phyloP scores from a whole-genome alignment of 257 asterid species.

The Solanum pennellii region DNA sequence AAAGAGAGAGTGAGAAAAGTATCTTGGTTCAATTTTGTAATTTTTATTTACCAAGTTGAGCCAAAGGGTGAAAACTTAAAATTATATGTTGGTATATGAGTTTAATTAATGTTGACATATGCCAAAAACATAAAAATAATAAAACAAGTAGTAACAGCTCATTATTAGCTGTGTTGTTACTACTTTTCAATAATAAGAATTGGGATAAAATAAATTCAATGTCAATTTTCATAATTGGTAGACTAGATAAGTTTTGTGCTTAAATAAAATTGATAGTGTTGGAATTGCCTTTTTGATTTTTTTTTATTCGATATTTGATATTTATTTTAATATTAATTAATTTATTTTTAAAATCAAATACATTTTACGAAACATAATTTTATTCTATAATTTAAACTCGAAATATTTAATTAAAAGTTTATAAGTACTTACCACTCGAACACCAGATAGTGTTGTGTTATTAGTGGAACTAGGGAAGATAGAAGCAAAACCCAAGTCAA shows the following conservation, averaged over 20 bases:
- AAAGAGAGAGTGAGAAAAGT: no score
- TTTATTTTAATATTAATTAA: no score
- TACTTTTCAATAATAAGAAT: not conserved
- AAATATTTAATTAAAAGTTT: no score
- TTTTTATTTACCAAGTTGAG: no score
- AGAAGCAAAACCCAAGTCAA: not conserved
- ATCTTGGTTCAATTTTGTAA: not conserved
- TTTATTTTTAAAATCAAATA: no score
- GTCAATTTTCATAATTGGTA: not conserved
- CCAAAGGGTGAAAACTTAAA: not conserved
- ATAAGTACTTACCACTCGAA: not conserved
- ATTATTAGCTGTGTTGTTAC: not conserved
- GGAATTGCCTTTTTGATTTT: no score
- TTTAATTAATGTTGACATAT: not conserved
- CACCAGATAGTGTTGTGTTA: not conserved
- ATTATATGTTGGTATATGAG: not conserved
- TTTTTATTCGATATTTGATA: no score
- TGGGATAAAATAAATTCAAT: not conserved
- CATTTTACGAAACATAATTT: fast-evolving
- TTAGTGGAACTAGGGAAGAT: not conserved
- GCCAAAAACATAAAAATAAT: not conserved
- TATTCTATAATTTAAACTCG: fast-evolving
- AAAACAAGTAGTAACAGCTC: not conserved
- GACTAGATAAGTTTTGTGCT: not conserved
- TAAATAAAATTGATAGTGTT: not conserved